Conservation (phyloP, 495 filamentous ascomycete species). For the Glonium stellatum region DNA sequence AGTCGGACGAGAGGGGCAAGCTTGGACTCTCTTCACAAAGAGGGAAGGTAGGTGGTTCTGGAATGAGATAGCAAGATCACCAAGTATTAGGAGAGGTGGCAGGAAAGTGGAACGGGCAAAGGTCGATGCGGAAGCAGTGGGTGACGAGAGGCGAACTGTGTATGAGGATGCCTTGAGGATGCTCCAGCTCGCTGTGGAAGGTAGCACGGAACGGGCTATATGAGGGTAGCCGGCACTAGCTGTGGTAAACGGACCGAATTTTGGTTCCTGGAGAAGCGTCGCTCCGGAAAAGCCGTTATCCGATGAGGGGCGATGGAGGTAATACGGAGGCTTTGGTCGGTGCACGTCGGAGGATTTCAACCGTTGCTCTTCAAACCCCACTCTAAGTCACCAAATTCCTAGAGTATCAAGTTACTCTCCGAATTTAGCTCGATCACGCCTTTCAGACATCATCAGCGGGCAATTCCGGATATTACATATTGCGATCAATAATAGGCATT, state of each 20-base stretch:
- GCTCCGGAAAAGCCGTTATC: background rate
- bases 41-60: conserved; percentile 82
- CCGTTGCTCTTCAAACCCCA: too few species aligned
- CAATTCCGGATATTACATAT: background rate
- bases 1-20: conserved; percentile 66
- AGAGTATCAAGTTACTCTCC: background rate
- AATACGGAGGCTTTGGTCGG: background rate
- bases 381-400: too few species aligned
- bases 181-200: conserved; percentile 24
- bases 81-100: conserved; percentile 11
- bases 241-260: background rate
- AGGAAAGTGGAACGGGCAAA: conserved; percentile 19
- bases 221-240: background rate
- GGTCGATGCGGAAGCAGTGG: conserved; percentile 9
- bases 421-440: background rate
- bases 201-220: conserved; percentile 5
- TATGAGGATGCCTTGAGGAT: conserved; percentile 24
- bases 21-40: conserved; percentile 75
- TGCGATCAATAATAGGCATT: background rate
- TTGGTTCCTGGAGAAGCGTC: background rate
- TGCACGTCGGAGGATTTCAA: background rate
- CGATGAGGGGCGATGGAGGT: background rate
- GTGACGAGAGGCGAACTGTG: conserved; percentile 13
- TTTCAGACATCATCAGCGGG: background rate
- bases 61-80: conserved; percentile 57